Conservation (phyloP, 1,284 basidiomycete genomes). For the Coriolopsis trogii region DNA sequence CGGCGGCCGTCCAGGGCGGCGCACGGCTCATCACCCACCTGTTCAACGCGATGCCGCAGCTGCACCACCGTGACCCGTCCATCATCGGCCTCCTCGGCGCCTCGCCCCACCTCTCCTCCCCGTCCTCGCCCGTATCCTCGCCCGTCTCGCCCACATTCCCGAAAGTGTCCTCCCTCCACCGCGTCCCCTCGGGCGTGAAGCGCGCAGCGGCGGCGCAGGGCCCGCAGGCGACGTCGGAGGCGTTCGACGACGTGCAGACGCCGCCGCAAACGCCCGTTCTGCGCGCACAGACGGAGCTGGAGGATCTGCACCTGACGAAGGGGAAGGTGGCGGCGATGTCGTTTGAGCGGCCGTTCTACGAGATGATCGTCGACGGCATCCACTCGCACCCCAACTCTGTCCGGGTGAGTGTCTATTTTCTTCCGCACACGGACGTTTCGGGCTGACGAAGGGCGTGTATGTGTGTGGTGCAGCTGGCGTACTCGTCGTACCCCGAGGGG, state of each 20-base stretch:
- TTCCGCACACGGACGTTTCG: neutral
- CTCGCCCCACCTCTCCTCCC: slow-evolving; percentile 60
- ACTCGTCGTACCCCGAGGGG: slow-evolving; percentile 79
- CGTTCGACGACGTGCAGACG: slow-evolving; percentile 62
- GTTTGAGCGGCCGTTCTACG: slow-evolving; percentile 83
- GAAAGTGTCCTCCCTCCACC: slow-evolving; percentile 14
- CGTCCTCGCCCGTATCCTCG: slow-evolving; percentile 34
- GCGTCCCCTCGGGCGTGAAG: slow-evolving; percentile 25
- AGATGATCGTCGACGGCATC: slow-evolving; percentile 89
- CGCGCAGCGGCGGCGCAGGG: slow-evolving; percentile 25
- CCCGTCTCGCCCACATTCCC: slow-evolving; percentile 23
- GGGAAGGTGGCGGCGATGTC: slow-evolving; percentile 39
- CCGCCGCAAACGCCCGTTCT: slow-evolving; percentile 60
- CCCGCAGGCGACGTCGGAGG: slow-evolving; percentile 52
- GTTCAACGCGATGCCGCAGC: slow-evolving; percentile 91
- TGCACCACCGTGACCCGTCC: slow-evolving; percentile 83
- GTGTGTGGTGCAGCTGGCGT: slow-evolving; percentile 74
- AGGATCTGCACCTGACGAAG: slow-evolving; percentile 35
- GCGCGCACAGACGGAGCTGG: slow-evolving; percentile 24
- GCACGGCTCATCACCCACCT: slow-evolving; percentile 88
- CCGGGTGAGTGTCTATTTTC: slow-evolving; percentile 49
- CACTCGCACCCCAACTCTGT: slow-evolving; percentile 92
- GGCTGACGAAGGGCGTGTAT: slow-evolving; percentile 4
- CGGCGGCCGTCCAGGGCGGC: slow-evolving; percentile 66
- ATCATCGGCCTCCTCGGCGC: slow-evolving; percentile 88